Conservation (phyloP, 23 red algal genomes). For the Gracilaria gracilis region DNA sequence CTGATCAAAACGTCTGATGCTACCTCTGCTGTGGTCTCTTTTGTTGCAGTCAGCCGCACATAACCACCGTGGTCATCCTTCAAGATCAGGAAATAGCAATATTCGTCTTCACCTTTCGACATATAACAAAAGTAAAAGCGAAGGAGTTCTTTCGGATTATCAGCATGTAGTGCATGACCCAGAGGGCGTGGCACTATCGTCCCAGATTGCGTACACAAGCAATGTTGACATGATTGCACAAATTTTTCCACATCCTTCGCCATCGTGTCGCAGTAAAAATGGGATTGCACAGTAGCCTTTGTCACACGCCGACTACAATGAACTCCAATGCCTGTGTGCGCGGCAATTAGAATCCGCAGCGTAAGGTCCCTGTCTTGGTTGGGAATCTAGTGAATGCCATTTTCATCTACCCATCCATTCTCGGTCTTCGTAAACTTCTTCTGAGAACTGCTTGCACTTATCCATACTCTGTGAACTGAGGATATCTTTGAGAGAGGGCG, state of each 20-base stretch:
- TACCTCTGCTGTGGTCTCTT: not conserved
- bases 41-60: conserved; percentile 28
- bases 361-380: no score
- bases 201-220: conserved; percentile 4
- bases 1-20: conserved; percentile 34
- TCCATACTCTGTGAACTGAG: no score
- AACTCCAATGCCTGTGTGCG: no score
- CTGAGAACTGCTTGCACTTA: no score
- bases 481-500: no score
- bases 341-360: no score
- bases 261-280: not conserved
- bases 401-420: no score
- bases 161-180: conserved; percentile 8
- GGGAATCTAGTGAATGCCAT: no score
- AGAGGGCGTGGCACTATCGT: conserved; percentile 17
- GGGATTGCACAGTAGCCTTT: not conserved
- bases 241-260: not conserved
- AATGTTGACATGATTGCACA: not conserved
- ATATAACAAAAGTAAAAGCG: conserved; percentile 50
- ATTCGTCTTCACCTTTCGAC: conserved; percentile 15
- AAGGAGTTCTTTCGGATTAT: conserved; percentile 11
- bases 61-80: conserved; percentile 54
- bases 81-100: not conserved
- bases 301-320: no score
- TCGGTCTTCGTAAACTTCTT: no score